phyloP scores from a whole-genome alignment of 2,329 filamentous ascomycete genomes.

The Fusarium nurragi region DNA sequence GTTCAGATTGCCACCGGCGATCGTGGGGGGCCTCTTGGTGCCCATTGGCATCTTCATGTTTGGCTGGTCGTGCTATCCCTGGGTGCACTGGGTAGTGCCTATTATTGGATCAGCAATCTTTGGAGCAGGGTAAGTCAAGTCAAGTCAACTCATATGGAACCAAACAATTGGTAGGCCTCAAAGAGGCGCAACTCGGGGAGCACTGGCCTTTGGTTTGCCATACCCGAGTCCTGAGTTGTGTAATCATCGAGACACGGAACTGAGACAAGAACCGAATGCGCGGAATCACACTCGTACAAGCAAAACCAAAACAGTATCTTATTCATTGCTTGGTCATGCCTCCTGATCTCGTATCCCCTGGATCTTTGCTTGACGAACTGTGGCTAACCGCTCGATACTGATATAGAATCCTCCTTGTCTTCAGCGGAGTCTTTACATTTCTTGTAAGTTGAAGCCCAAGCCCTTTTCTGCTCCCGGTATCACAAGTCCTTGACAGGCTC shows the following conservation, averaged over 20 bases:
- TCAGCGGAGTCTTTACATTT: slow-evolving; percentile 88
- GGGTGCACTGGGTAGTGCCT: slow-evolving; percentile 79
- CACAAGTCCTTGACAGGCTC: slow-evolving; percentile 20
- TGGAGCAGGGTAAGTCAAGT: slow-evolving; percentile 69
- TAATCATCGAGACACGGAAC: slow-evolving; percentile 5
- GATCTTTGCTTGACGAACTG: slow-evolving; percentile 20
- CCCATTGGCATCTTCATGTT: slow-evolving; percentile 88
- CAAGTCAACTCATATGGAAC: slow-evolving; percentile 50
- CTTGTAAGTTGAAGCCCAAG: slow-evolving; percentile 65
- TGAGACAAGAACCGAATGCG: slow-evolving; percentile 27
- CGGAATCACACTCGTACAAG: slow-evolving; percentile 15
- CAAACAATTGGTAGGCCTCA: slow-evolving; percentile 15
- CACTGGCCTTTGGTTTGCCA: not conserved
- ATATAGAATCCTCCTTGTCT: slow-evolving; percentile 76
- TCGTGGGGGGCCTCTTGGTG: slow-evolving; percentile 78
- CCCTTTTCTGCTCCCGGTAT: not conserved
- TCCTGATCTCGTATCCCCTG: slow-evolving; percentile 39
- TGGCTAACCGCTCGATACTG: slow-evolving; percentile 43
- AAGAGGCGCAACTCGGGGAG: not conserved
- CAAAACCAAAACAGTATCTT: slow-evolving; percentile 19
- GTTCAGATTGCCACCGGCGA: slow-evolving; percentile 80
- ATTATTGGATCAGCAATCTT: slow-evolving; percentile 79
- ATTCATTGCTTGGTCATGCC: slow-evolving; percentile 49
- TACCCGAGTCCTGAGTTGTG: not conserved
- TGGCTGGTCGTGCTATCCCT: slow-evolving; percentile 81